Evolutionary conservation across 2,329 filamentous ascomycete species (phyloP).

Genomic region (Ascochyta viciae-villosae): DNA sequence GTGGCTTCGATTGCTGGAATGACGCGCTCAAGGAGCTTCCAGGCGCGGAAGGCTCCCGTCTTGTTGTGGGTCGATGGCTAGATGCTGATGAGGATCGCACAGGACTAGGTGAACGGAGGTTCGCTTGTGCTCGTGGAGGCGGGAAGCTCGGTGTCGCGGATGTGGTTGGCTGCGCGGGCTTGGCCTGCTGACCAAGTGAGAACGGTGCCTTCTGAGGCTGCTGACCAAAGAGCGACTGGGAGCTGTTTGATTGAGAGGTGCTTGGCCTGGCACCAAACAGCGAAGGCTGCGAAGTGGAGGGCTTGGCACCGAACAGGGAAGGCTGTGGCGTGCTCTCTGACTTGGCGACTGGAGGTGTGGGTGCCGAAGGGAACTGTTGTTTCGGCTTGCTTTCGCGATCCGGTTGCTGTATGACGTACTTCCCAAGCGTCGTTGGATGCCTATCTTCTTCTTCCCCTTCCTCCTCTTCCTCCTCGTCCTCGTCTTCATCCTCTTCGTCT

Average conservation of each 20-base stretch:
- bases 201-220: constrained; percentile 20
- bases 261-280: not conserved
- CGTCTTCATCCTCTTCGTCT: constrained; percentile 57
- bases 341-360: constrained; percentile 41
- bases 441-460: constrained; percentile 1
- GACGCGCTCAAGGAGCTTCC: constrained; percentile 43
- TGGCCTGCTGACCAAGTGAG: constrained; percentile 15
- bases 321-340: constrained; percentile 22
- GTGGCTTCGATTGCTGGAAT: constrained; percentile 42
- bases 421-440: constrained; percentile 11
- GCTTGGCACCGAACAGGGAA: constrained; percentile 7
- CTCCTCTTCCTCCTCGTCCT: constrained; percentile 49
- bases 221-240: constrained; percentile 29
- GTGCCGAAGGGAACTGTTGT: constrained; percentile 34
- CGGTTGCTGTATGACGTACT: constrained; percentile 11
- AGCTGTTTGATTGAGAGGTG: not conserved
- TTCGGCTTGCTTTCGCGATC: not conserved
- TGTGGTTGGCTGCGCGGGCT: constrained; percentile 18
- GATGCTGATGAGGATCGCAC: constrained; percentile 66
- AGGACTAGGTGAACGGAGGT: constrained; percentile 76
- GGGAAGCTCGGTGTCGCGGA: constrained; percentile 58
- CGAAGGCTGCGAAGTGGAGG: not conserved
- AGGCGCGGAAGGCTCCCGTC: constrained; percentile 40
- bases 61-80: constrained; percentile 29
- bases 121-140: constrained; percentile 56